Evolutionary conservation across 441 rosid species (phyloP), one percentile per base, ranked within the genome.

Genomic region (Eruca vesicaria): DNA sequence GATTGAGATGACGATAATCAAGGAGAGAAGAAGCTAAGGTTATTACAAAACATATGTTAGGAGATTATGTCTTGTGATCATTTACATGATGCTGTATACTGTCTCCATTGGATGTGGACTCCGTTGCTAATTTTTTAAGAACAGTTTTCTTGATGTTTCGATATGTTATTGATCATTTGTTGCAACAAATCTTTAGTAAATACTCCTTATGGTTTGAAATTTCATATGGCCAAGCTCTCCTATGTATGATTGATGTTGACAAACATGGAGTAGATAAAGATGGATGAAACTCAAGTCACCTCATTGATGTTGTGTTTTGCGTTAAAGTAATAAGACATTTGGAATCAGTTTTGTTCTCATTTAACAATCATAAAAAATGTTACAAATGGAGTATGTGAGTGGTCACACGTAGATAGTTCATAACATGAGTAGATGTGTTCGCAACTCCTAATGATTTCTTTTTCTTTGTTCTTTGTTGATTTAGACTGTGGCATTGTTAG

Each of bases 401-500:
- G 23, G 33, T 45, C 28, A 6, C 19, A 52, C 48, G 9, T 9
- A 58, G 31, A 50, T 59, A 58, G 50, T 58, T 64, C 66, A 69
- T 55, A 36, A 33, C 57, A 33, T 57, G 50, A 43, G 50, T 43
- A 5, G 50, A 66, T 69, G 61, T 66, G 52, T 28, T 5, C 32
- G 62, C 73, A 61, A 35, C 61, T 66, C 64, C 64, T 66, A 71
- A 77, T 15, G 75, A 43, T 63, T n/a, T n/a, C n/a, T n/a, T n/a
- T n/a, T n/a, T n/a, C n/a, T n/a, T n/a, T n/a, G n/a, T n/a, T n/a
- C 33, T 57, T 41, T 63, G 65, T 77, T 69, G 62, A 66, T 71
- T 52, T 76, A 63, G 52, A 53, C 31, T 7, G 10, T 61, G 38
- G 60, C 66, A 31, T 18, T 58, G 75, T 74, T 69, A 73, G 78